Conservation (phyloP, 257 asterid species). For the Penstemon newberryi region DNA sequence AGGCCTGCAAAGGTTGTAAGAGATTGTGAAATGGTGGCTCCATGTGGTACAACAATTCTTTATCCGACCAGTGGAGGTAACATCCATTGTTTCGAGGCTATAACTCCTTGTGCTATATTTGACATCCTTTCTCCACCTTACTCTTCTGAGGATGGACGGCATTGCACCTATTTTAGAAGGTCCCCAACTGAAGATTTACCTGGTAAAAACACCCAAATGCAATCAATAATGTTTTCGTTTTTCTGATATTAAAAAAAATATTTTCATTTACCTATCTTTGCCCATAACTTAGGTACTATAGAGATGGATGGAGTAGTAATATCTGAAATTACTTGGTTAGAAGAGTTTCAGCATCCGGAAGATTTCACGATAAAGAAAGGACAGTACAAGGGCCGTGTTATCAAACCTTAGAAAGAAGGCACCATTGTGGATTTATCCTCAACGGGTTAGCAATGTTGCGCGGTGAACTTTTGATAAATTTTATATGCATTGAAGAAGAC, state of each 20-base stretch:
- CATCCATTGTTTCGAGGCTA: conserved; percentile 39
- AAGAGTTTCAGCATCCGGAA: conserved; percentile 86
- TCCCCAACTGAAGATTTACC: conserved; percentile 68
- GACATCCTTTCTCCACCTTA: conserved; percentile 53
- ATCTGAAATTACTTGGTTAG: conserved; percentile 84
- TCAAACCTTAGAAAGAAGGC: conserved; percentile 51
- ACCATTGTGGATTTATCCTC: conserved; percentile 27
- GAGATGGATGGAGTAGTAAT: conserved; percentile 71
- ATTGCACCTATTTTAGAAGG: conserved; percentile 83
- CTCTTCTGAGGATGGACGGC: conserved; percentile 86
- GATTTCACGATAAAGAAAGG: conserved; percentile 88
- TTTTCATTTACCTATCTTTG: background rate
- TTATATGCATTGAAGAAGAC: too few relatives aligned
- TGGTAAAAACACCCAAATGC: conserved; percentile 44
- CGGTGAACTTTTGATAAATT: background rate
- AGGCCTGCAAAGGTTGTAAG: conserved; percentile 28
- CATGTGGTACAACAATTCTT: conserved; percentile 30
- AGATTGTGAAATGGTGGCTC: conserved; percentile 27
- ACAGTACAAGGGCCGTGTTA: conserved; percentile 83
- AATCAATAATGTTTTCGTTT: background rate
- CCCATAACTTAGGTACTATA: conserved; percentile 46
- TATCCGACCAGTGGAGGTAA: conserved; percentile 42
- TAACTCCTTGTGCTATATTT: conserved; percentile 37
- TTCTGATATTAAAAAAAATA: background rate
- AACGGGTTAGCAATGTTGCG: too few relatives aligned